These are phyloP conservation scores for Claviceps paspali DNA, from an alignment of 2,329 filamentous ascomycete species.

Conservation along the genomic window DNA sequence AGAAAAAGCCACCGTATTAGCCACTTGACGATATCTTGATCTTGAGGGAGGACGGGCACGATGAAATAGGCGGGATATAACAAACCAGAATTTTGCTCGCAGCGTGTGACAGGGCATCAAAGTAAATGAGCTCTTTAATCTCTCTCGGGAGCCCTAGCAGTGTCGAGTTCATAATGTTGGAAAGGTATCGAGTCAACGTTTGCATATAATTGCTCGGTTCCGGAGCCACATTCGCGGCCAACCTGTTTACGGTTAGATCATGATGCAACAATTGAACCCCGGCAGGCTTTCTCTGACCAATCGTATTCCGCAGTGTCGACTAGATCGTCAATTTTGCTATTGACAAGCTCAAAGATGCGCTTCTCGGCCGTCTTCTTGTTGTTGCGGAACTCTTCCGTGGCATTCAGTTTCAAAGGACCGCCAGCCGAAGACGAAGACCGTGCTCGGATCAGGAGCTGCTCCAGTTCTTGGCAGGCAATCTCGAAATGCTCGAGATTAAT, in stretches of 20 bases:
- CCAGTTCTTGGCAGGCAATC: constrained; percentile 76
- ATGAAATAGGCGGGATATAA: no score
- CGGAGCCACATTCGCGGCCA: constrained; percentile 38
- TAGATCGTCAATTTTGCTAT: constrained; percentile 95
- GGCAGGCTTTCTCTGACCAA: constrained; percentile 38
- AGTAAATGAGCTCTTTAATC: constrained; percentile 96
- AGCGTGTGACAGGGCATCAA: constrained; percentile 85
- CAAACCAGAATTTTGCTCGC: constrained; percentile 64
- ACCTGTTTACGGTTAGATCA: constrained; percentile 19
- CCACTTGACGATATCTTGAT: background rate
- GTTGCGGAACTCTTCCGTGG: constrained; percentile 71
- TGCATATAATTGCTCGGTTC: constrained; percentile 92
- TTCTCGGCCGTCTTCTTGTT: constrained; percentile 96
- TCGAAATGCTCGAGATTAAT: constrained; percentile 98
- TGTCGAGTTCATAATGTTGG: constrained; percentile 93
- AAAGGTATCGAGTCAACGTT: constrained; percentile 80
- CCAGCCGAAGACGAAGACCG: constrained; percentile 69
- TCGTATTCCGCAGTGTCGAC: constrained; percentile 97
- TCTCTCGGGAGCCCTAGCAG: constrained; percentile 83
- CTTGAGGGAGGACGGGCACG: no score
- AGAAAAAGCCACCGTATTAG: constrained; percentile 9
- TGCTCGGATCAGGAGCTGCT: constrained; percentile 71
- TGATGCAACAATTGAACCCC: background rate
- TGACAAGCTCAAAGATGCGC: constrained; percentile 94
- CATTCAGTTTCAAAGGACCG: constrained; percentile 62